Percentiles rank a stretch among this genome's conserved stretches.
Conservation (phyloP, 192 early-diverging fungal species). For the Coemansia sp. region DNA sequence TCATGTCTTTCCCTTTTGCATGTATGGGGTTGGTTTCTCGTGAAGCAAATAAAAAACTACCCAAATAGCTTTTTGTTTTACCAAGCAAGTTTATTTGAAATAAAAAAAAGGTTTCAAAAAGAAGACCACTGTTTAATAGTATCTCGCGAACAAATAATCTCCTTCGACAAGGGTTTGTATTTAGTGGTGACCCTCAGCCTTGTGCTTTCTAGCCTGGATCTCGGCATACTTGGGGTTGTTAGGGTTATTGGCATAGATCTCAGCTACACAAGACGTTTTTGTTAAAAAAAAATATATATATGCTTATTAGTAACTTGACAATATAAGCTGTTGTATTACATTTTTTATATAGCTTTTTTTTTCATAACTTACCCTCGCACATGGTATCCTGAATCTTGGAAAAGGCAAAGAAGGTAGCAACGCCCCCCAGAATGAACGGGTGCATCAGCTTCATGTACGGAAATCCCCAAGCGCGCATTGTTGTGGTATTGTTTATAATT, state of each 20-base stretch:
- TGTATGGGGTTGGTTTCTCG: slow-evolving; percentile 1
- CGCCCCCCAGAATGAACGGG: slow-evolving; percentile 54
- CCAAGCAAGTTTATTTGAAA: background rate
- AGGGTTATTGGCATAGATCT: slow-evolving; percentile 49
- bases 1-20: background rate
- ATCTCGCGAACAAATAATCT: too few relatives aligned
- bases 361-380: slow-evolving; percentile 41
- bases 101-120: background rate
- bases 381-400: slow-evolving; percentile 54
- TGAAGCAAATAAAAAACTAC: background rate
- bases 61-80: background rate
- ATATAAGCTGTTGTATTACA: too few relatives aligned
- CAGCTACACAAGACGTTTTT: slow-evolving; percentile 20
- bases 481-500: background rate
- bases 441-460: slow-evolving; percentile 58
- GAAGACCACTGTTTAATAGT: background rate
- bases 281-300: background rate
- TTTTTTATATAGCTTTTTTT: background rate
- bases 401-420: slow-evolving; percentile 31
- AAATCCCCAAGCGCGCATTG: slow-evolving; percentile 55
- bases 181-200: slow-evolving; percentile 46
- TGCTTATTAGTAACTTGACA: background rate
- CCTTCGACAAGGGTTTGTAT: too few relatives aligned
- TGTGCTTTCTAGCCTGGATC: slow-evolving; percentile 57
- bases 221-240: slow-evolving; percentile 55